Evolutionary conservation across 108 stramenopile species (phyloP), one percentile per base, ranked within the genome.

Genomic region (Phaeodactylum tricornutum): DNA sequence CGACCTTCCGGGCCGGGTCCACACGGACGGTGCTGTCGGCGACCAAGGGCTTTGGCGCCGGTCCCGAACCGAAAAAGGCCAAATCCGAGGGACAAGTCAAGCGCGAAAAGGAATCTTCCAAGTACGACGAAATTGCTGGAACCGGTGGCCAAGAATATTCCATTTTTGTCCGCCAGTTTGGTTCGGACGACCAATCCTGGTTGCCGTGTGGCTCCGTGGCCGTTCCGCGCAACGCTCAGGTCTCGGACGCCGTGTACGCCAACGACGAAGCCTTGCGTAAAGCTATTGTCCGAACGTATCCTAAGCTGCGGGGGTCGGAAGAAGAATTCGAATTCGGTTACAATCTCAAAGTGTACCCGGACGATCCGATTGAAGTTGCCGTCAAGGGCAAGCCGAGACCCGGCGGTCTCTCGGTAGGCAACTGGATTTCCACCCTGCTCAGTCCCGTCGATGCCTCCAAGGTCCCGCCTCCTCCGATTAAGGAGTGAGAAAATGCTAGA

Each of bases 341-440:
- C 63, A 91, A 91, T 39, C 52, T 91, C 32, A 91, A 86, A 51
- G 67, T 91, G 26, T 91, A 81, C 53, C 84, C 80, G 12, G 89
- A 91, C 61, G 89, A 91, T 74, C 81, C 81, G 2, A 56, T 91
- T 2, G 77, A 91, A 55, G 80, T 86, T 23, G 89, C 89, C 15
- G 47, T 50, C 16, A 84, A 84, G 60, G 50, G 59, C 25, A 49
- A 25, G 21, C 31, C 51, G 3, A 58, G 39, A 16, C 11, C 43
- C 1, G 34, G 47, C 19, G 81, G 86, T 20, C 74, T 76, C 5
- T 81, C 76, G 24, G 26, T 84, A 29, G 86, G 86, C 4, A 84
- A 84, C 72, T 88, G 86, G 86, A 72, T 88, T 12, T 78, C 74
- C 25, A 81, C 75, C 29, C 44, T 88, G 32, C 50, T 88, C 8